A percentile compares a stretch with the other conserved stretches of the same genome.
These are phyloP conservation scores for Didymella keratinophila DNA, from an alignment of 2,329 filamentous ascomycete genomes.

Conservation along the genomic window DNA sequence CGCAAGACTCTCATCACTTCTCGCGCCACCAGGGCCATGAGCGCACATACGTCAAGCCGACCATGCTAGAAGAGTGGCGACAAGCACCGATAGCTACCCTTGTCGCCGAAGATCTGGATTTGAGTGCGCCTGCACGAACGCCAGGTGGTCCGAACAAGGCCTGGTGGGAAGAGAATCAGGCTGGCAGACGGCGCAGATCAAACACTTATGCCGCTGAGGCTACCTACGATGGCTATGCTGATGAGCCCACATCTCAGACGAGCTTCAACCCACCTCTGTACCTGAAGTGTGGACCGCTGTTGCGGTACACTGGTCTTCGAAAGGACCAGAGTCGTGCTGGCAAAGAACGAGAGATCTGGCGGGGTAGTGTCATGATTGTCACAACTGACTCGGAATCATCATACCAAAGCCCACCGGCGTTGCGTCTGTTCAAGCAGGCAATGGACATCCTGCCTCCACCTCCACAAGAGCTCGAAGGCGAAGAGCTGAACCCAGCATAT, in stretches of 20 bases:
- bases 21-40: conserved; percentile 54
- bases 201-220: conserved; percentile 45
- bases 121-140: conserved; percentile 46
- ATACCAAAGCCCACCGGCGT: conserved; percentile 77
- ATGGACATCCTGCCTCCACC: conserved; percentile 83
- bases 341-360: conserved; percentile 80
- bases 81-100: conserved; percentile 52
- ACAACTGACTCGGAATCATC: conserved; percentile 84
- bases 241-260: conserved; percentile 70
- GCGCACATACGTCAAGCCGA: conserved; percentile 63
- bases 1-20: conserved; percentile 41
- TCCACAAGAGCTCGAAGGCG: conserved; percentile 70
- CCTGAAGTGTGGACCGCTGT: conserved; percentile 86
- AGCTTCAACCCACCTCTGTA: conserved; percentile 84
- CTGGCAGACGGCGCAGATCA: conserved; percentile 51
- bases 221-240: conserved; percentile 72
- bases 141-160: conserved; percentile 51
- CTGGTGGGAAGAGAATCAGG: conserved; percentile 77
- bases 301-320: conserved; percentile 87
- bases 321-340: conserved; percentile 59
- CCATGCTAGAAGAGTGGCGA: conserved; percentile 67
- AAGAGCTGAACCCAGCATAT: conserved; percentile 76
- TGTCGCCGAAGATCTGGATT: conserved; percentile 53
- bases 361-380: conserved; percentile 94
- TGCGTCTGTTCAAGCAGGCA: conserved; percentile 87